A percentile compares a stretch with the other conserved stretches of the same genome.
Conservation (phyloP, 2,329 filamentous ascomycete genomes). For the Aspergillus sp. region DNA sequence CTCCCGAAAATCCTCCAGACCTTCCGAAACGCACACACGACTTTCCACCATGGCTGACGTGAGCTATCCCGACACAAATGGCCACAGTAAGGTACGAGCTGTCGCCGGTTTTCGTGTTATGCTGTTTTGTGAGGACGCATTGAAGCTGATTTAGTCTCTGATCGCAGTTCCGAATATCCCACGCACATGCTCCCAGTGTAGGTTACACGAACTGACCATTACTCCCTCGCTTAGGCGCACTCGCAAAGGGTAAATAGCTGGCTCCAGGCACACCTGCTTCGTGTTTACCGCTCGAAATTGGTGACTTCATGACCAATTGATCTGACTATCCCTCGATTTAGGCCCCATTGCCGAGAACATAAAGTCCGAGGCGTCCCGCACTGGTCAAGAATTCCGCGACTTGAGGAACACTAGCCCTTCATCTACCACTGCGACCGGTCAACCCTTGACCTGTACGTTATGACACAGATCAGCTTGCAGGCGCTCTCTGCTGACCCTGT, state of each 20-base stretch:
- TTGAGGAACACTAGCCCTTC: constrained; percentile 58
- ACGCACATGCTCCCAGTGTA: neutral
- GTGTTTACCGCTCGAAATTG: neutral
- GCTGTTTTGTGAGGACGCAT: neutral
- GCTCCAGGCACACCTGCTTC: too few relatives aligned
- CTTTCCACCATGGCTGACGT: constrained; percentile 38
- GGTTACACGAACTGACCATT: constrained; percentile 5
- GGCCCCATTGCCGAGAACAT: constrained; percentile 60
- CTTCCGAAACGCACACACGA: constrained; percentile 18
- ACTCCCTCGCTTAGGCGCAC: constrained; percentile 1
- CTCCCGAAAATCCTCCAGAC: constrained; percentile 6
- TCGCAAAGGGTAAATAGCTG: constrained; percentile 4
- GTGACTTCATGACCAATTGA: constrained; percentile 8
- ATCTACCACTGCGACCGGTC: constrained; percentile 59
- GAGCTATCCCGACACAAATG: constrained; percentile 41
- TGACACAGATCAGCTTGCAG: neutral
- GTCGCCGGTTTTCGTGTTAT: neutral
- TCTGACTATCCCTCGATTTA: constrained; percentile 26
- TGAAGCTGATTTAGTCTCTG: constrained; percentile 8
- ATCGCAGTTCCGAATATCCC: neutral
- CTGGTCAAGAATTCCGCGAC: constrained; percentile 59
- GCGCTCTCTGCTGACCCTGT: constrained; percentile 17
- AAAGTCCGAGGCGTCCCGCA: constrained; percentile 58
- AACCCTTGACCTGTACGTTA: constrained; percentile 61
- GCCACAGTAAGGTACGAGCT: constrained; percentile 41